Evolutionary conservation across 106 monocot genomes (phyloP), one percentile per base, ranked within the genome.

Genomic region (Hemerocallis citrina): DNA sequence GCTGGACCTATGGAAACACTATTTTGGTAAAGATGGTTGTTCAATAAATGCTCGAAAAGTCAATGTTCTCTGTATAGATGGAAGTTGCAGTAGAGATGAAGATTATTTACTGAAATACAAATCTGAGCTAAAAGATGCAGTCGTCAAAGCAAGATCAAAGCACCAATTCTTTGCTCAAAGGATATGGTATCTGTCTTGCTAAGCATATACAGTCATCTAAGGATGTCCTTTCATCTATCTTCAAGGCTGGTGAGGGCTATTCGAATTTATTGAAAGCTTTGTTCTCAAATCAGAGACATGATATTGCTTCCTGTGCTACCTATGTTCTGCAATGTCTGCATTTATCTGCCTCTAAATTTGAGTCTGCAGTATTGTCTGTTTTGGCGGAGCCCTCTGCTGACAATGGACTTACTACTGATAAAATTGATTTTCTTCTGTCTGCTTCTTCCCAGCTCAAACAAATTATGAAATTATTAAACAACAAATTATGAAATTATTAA

Each of bases 221-320:
- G n/a, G n/a, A n/a, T n/a, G n/a, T n/a, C n/a, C n/a, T n/a, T n/a
- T n/a, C n/a, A n/a, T n/a, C n/a, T n/a, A n/a, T n/a, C n/a, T n/a
- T n/a, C n/a, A n/a, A n/a, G n/a, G n/a, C n/a, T n/a, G n/a, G 92
- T 70, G 73, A 78, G 52, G 85, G 92, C 32, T 93, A 93, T 64
- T 73, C 67, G 54, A 63, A 74, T 76, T 66, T 93, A 32, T 61
- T 93, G 76, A 81, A 69, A 43, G 49, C 88, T 50, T 61, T 93
- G 54, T 57, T 93, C 36, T 75, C 63, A 43, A 85, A 77, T 22
- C 74, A 85, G 54, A 69, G 81, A 12, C 77, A 80, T 76, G 92
- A 93, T 75, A 44, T 93, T 70, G 88, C 85, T 39, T 85, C 81
- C 50, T 75, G 88, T 67, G 55, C 85, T 37, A 74, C 84, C 3